Percentiles rank a stretch among this genome's conserved stretches.
Evolutionary conservation across 2,329 filamentous ascomycete genomes (phyloP).

Genomic region (Pseudopithomyces maydicus): DNA sequence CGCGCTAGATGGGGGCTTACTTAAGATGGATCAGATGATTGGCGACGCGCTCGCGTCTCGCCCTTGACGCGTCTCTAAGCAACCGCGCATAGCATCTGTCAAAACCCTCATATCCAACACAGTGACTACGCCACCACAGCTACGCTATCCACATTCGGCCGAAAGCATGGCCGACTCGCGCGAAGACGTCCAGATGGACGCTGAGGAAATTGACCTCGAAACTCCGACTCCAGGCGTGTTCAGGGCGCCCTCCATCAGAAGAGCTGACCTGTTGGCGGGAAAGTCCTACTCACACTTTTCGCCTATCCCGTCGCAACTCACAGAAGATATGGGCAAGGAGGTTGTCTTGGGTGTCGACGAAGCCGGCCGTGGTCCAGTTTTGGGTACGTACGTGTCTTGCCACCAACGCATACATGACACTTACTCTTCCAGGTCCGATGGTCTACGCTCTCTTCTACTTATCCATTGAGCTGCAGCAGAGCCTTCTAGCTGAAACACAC

Average conservation of each 20-base stretch:
- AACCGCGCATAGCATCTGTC: not conserved
- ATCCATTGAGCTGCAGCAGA: slow-evolving; percentile 66
- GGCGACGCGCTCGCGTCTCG: slow-evolving; percentile 17
- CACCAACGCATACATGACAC: slow-evolving; percentile 36
- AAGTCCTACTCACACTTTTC: slow-evolving; percentile 56
- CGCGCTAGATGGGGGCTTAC: slow-evolving; percentile 2
- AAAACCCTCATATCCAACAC: not conserved
- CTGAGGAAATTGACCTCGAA: slow-evolving; percentile 41
- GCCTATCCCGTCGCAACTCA: slow-evolving; percentile 47
- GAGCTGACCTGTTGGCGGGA: slow-evolving; percentile 46
- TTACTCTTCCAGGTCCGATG: slow-evolving; percentile 60
- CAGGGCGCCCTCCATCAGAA: slow-evolving; percentile 54
- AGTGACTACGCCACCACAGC: not conserved
- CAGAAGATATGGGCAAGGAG: slow-evolving; percentile 55
- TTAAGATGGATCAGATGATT: not conserved
- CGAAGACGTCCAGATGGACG: slow-evolving; percentile 41
- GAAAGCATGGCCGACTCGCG: slow-evolving; percentile 31
- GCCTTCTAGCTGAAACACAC: slow-evolving; percentile 77
- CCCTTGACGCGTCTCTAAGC: slow-evolving; percentile 3
- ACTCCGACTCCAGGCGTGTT: slow-evolving; percentile 48
- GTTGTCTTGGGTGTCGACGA: slow-evolving; percentile 91
- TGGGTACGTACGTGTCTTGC: slow-evolving; percentile 66
- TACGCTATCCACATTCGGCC: not conserved
- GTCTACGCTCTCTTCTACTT: slow-evolving; percentile 75
- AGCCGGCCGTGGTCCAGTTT: slow-evolving; percentile 90